Evolutionary conservation across 371 early-diverging fungal genomes (phyloP).

Genomic region (Mucor racemosus): DNA sequence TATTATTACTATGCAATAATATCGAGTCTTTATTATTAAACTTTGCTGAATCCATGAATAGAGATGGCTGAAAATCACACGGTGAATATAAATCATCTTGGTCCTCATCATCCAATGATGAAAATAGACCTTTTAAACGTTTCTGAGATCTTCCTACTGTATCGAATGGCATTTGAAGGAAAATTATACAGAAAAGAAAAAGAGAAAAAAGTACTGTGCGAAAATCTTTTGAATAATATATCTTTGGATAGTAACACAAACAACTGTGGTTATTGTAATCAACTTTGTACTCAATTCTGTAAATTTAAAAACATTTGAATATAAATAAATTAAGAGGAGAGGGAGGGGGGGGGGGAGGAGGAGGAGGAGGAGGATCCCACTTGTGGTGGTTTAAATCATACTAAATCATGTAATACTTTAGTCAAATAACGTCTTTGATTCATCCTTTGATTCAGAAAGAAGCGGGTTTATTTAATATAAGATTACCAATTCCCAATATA

Average conservation of each 20-base stretch:
- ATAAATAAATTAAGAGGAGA: too few species aligned
- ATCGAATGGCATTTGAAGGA: conserved; percentile 29
- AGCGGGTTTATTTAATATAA: not conserved
- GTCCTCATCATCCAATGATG: conserved; percentile 10
- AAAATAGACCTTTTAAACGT: conserved; percentile 14
- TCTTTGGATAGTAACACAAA: conserved; percentile 2
- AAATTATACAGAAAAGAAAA: conserved; percentile 9
- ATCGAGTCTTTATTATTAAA: not conserved
- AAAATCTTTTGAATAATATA: not conserved
- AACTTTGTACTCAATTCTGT: conserved; percentile 3
- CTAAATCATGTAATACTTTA: not conserved
- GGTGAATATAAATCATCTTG: conserved; percentile 7
- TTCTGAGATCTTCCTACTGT: conserved; percentile 32
- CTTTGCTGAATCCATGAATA: not conserved
- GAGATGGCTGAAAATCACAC: not conserved
- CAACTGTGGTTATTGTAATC: not conserved
- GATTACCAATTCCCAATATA: not conserved
- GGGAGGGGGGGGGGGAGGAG: too few species aligned
- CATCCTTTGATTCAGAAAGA: not conserved
- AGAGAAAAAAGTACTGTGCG: conserved; percentile 17
- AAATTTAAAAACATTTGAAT: not conserved
- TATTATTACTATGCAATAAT: not conserved
- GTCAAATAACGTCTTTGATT: not conserved
- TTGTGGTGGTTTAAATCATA: not conserved
- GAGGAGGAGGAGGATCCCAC: not conserved